Percentiles rank a stretch among this genome's conserved stretches.
Evolutionary conservation across 1,139 yeast species (phyloP).

Genomic region (Hyphopichia wangnamkhiaoensis): DNA sequence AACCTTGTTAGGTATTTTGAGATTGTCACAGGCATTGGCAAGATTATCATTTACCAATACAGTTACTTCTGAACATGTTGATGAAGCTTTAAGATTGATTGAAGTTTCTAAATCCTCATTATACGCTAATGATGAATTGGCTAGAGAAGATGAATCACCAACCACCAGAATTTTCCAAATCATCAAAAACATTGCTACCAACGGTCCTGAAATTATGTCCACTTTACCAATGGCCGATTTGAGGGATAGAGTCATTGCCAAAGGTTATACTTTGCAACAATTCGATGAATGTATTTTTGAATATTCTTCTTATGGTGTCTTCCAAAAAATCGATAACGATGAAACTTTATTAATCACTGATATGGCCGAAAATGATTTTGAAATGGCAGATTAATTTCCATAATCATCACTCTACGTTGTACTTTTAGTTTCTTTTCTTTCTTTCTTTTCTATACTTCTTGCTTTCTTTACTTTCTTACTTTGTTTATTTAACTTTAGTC

Average conservation of each 20-base stretch:
- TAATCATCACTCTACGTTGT: no score
- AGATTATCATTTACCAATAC: slow-evolving; percentile 76
- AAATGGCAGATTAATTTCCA: slow-evolving; percentile 14
- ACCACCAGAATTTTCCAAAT: slow-evolving; percentile 63
- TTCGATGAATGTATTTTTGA: slow-evolving; percentile 74
- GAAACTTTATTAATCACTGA: slow-evolving; percentile 51
- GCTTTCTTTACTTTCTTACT: background rate
- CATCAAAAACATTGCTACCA: slow-evolving; percentile 52
- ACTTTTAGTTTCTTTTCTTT: background rate
- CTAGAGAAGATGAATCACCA: slow-evolving; percentile 53
- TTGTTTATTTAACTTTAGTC: no score
- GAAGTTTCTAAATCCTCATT: slow-evolving; percentile 86
- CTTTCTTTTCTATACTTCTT: background rate
- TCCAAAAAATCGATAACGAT: slow-evolving; percentile 75
- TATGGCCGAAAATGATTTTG: slow-evolving; percentile 24
- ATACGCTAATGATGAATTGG: slow-evolving; percentile 50
- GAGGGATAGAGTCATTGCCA: slow-evolving; percentile 70
- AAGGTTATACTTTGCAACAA: slow-evolving; percentile 83
- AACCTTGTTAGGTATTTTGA: slow-evolving; percentile 84
- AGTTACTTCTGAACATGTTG: slow-evolving; percentile 82
- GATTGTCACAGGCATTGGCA: slow-evolving; percentile 94
- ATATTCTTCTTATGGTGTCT: slow-evolving; percentile 70
- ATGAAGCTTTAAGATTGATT: slow-evolving; percentile 87
- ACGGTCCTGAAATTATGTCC: slow-evolving; percentile 39
- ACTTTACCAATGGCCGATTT: slow-evolving; percentile 59